Conservation (phyloP, 495 filamentous ascomycete species). For the Hypoxylon crocopeplum region DNA sequence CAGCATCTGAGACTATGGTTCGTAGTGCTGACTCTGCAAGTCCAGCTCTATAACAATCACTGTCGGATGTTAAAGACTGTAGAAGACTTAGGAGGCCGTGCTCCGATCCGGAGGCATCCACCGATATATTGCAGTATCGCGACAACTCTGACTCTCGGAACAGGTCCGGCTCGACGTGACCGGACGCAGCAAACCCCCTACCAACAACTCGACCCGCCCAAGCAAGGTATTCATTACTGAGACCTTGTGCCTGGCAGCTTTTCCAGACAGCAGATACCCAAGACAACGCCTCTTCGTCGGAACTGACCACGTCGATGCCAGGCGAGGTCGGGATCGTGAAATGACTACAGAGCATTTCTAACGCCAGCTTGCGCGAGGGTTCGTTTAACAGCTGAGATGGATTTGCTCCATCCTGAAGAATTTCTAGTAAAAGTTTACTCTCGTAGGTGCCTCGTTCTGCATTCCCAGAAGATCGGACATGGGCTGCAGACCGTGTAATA, state of each 20-base stretch:
- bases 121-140: constrained; percentile 52
- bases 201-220: constrained; percentile 90
- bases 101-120: constrained; percentile 50
- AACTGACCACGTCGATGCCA: constrained; percentile 66
- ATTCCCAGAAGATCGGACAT: constrained; percentile 64
- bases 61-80: constrained; percentile 69
- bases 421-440: constrained; percentile 72
- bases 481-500: constrained; percentile 68
- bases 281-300: constrained; percentile 63
- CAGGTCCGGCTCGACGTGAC: constrained; percentile 64
- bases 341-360: constrained; percentile 74
- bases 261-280: constrained; percentile 74
- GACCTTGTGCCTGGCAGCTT: constrained; percentile 66
- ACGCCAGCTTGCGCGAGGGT: constrained; percentile 69
- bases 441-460: constrained; percentile 67
- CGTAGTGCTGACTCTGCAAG: constrained; percentile 80
- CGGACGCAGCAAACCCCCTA: constrained; percentile 79
- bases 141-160: constrained; percentile 63
- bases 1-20: constrained; percentile 65
- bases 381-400: constrained; percentile 68
- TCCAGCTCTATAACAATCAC: constrained; percentile 68
- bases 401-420: constrained; percentile 74
- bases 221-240: constrained; percentile 72
- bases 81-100: constrained; percentile 67
- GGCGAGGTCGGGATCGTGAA: constrained; percentile 66